Conservation (phyloP, 2,329 filamentous ascomycete genomes). For the Seiridium cupressi region DNA sequence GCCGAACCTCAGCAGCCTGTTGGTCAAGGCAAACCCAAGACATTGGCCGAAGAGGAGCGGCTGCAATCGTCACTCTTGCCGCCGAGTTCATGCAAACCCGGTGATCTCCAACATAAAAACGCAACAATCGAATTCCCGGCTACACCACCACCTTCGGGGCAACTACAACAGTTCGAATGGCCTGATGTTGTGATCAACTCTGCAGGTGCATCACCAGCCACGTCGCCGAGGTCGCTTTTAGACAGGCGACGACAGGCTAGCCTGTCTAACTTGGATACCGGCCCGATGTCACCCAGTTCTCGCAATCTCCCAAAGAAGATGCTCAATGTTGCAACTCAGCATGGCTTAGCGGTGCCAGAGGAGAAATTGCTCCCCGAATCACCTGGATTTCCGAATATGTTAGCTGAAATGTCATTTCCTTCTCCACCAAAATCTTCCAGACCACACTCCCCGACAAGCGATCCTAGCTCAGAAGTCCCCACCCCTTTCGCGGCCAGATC, state of each 20-base stretch:
- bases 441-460: slow-evolving; percentile 16
- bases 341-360: slow-evolving; percentile 16
- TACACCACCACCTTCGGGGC: not conserved
- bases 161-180: not conserved
- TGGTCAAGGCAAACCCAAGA: not conserved
- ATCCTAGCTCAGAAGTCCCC: slow-evolving; percentile 11
- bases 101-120: not conserved
- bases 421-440: slow-evolving; percentile 20
- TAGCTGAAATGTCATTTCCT: slow-evolving; percentile 25
- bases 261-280: not conserved
- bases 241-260: not conserved
- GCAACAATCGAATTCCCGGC: not conserved
- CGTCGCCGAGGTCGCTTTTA: not conserved
- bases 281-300: not conserved
- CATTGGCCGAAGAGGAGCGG: not conserved
- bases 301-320: slow-evolving; percentile 5
- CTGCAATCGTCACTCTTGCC: not conserved
- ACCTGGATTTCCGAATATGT: slow-evolving; percentile 27
- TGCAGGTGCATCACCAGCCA: not conserved
- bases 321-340: slow-evolving; percentile 10
- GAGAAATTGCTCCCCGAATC: slow-evolving; percentile 21
- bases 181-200: not conserved
- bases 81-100: not conserved
- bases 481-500: slow-evolving; percentile 5
- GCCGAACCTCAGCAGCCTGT: not conserved